A percentile compares a stretch with the other conserved stretches of the same genome.
Evolutionary conservation across 2,329 filamentous ascomycete species (phyloP).

Genomic region (Phaeoacremonium minimum): DNA sequence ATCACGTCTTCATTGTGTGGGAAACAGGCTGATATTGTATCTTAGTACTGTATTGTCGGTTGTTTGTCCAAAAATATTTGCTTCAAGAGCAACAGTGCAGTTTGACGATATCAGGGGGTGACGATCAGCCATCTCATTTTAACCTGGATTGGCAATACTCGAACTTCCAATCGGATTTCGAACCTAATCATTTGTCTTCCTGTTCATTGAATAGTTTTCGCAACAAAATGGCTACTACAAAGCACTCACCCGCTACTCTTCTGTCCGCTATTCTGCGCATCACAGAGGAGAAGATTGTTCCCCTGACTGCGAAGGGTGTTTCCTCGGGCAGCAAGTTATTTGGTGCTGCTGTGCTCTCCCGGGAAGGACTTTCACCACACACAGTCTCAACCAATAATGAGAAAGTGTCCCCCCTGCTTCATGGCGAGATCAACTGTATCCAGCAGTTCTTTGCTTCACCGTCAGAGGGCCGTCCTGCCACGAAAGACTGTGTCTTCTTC

Average conservation of each 20-base stretch:
- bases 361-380: slow-evolving; percentile 31
- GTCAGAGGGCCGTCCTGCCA: slow-evolving; percentile 21
- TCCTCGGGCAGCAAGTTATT: slow-evolving; percentile 51
- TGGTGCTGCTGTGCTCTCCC: slow-evolving; percentile 48
- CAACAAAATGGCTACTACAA: slow-evolving; percentile 8
- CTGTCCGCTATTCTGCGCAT: slow-evolving; percentile 34
- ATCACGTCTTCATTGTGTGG: too few species aligned
- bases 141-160: too few species aligned
- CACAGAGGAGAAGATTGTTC: slow-evolving; percentile 43
- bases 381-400: slow-evolving; percentile 55
- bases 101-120: too few species aligned
- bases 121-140: too few species aligned
- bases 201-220: too few species aligned
- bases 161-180: too few species aligned
- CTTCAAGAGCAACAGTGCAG: too few species aligned
- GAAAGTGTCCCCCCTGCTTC: slow-evolving; percentile 46
- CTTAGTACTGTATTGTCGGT: too few species aligned
- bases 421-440: slow-evolving; percentile 59
- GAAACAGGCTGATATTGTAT: too few species aligned
- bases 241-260: slow-evolving; percentile 22
- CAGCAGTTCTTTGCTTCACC: slow-evolving; percentile 47
- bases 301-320: slow-evolving; percentile 44
- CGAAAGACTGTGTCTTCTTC: slow-evolving; percentile 50
- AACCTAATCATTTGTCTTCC: too few species aligned
- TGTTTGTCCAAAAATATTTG: too few species aligned